These are phyloP conservation scores for Solanum tarapatanum DNA, from an alignment of 257 asterid species.

Conservation along the genomic window DNA sequence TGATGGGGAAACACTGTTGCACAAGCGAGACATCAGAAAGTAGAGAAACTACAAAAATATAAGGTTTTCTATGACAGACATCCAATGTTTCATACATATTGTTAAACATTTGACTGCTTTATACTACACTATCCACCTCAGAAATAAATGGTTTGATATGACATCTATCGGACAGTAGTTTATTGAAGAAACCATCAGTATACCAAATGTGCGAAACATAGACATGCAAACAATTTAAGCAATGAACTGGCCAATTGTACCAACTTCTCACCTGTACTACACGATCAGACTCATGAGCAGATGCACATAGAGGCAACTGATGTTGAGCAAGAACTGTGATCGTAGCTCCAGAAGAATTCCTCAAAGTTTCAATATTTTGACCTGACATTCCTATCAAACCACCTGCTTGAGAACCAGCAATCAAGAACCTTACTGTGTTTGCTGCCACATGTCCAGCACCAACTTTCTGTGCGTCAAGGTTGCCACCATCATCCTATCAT, in stretches of 20 bases:
- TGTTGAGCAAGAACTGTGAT: constrained; percentile 78
- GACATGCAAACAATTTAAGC: neutral
- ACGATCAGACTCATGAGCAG: constrained; percentile 90
- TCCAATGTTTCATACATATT: neutral
- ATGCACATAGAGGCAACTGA: constrained; percentile 92
- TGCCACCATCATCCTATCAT: constrained; percentile 60
- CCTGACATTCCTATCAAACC: constrained; percentile 91
- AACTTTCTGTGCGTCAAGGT: constrained; percentile 43
- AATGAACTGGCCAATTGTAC: neutral
- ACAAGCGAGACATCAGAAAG: neutral
- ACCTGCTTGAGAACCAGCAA: constrained; percentile 95
- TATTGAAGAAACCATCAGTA: neutral
- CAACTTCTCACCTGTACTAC: constrained; percentile 69
- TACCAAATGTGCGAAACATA: neutral
- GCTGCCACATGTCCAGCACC: constrained; percentile 83
- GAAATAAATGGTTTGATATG: neutral
- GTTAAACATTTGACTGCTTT: neutral
- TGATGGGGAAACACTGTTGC: neutral
- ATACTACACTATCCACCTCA: neutral
- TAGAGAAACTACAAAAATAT: neutral
- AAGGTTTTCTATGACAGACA: neutral
- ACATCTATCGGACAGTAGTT: neutral
- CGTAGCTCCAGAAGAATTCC: constrained; percentile 74
- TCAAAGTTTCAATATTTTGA: constrained; percentile 79
- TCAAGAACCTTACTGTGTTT: constrained; percentile 77